A percentile compares a stretch with the other conserved stretches of the same genome.
Conservation (phyloP, 805 yeast genomes). For the Ogataea saltuana region DNA sequence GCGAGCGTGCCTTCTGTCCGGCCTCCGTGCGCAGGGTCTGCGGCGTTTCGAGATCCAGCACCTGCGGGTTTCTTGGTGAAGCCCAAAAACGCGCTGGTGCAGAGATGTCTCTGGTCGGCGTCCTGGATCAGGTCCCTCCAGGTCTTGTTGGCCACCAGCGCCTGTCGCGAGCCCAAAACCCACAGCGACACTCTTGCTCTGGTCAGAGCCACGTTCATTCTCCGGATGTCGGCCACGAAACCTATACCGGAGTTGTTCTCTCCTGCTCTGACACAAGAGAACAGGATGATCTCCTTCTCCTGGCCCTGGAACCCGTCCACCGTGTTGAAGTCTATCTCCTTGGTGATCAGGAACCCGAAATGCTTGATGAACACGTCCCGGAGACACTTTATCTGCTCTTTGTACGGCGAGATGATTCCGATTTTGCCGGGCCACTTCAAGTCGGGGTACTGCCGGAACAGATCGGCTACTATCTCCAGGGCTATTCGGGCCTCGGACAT, state of each 20-base stretch:
- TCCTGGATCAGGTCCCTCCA: constrained; percentile 74
- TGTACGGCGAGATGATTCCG: constrained; percentile 94
- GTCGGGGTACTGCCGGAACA: constrained; percentile 50
- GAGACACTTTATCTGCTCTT: constrained; percentile 73
- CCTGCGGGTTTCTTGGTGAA: too few relatives aligned
- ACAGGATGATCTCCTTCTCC: constrained; percentile 89
- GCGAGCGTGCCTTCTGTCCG: too few relatives aligned
- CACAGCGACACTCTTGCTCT: constrained; percentile 91
- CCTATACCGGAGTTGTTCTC: constrained; percentile 71
- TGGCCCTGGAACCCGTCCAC: constrained; percentile 99
- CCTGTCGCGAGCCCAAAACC: constrained; percentile 81
- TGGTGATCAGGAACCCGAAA: constrained; percentile 63
- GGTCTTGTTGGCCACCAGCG: constrained; percentile 62
- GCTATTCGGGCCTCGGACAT: constrained; percentile 71
- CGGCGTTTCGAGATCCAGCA: too few relatives aligned
- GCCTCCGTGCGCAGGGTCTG: too few relatives aligned
- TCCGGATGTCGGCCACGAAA: constrained; percentile 83
- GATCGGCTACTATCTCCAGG: constrained; percentile 57
- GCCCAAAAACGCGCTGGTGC: constrained; percentile 26
- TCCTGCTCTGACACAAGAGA: constrained; percentile 93
- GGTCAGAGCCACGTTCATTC: constrained; percentile 97
- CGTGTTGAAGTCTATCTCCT: constrained; percentile 83
- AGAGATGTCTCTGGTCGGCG: constrained; percentile 52
- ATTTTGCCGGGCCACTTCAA: constrained; percentile 67
- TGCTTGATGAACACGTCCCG: constrained; percentile 54